phyloP scores from a whole-genome alignment of 305 asterid species.

The Solanum hybrid region DNA sequence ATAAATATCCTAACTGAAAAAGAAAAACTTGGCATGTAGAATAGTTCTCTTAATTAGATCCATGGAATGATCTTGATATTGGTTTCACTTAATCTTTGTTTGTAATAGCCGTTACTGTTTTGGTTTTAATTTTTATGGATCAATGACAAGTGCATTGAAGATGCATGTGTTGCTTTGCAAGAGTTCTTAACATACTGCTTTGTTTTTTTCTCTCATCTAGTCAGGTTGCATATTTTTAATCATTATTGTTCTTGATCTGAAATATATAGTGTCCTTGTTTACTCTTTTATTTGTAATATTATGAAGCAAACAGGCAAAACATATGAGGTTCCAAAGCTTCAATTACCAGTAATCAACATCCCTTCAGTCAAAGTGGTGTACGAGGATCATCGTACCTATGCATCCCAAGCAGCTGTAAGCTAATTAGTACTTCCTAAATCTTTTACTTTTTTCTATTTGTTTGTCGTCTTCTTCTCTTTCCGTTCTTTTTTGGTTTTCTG shows the following conservation, averaged over 20 bases:
- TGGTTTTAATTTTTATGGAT: not conserved
- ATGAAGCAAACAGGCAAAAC: conserved; percentile 85
- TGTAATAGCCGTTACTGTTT: not conserved
- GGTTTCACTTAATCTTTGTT: not conserved
- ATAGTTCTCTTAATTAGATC: not conserved
- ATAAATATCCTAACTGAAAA: not conserved
- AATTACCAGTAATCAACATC: conserved; percentile 70
- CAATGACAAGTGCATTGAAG: not conserved
- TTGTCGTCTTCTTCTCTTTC: not conserved
- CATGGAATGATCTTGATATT: not conserved
- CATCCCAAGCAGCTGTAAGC: conserved; percentile 83
- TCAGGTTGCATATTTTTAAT: not conserved
- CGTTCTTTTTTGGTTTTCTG: not conserved
- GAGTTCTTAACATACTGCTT: not conserved
- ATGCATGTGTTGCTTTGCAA: not conserved
- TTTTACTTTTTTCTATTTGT: not conserved
- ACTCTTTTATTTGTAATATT: conserved; percentile 19
- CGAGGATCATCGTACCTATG: conserved; percentile 96
- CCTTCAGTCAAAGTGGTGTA: conserved; percentile 56
- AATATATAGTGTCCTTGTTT: conserved; percentile 10
- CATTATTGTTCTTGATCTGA: not conserved
- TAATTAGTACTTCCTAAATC: conserved; percentile 6
- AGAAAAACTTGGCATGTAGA: not conserved
- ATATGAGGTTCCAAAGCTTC: conserved; percentile 75
- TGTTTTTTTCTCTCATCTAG: conserved; percentile 1